Percentiles rank a stretch among this genome's conserved stretches.
These are phyloP conservation scores for Cucurbita pepo DNA, from an alignment of 306 rosid species.

Conservation along the genomic window DNA sequence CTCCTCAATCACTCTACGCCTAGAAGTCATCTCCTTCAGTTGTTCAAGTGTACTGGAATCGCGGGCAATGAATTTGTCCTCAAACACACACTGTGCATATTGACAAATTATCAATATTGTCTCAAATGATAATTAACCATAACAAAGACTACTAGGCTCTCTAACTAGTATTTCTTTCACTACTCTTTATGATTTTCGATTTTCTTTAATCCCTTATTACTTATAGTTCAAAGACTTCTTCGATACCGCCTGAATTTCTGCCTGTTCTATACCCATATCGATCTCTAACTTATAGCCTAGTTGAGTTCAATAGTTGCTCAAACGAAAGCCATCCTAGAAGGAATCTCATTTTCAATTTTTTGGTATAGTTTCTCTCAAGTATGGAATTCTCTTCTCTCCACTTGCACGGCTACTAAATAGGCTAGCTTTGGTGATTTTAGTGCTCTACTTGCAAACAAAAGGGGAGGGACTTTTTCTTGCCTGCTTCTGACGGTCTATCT, in stretches of 20 bases:
- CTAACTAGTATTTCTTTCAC: not conserved
- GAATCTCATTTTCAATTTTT: no score
- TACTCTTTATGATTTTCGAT: not conserved
- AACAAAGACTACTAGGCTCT: not conserved
- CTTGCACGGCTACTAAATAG: no score
- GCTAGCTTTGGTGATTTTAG: no score
- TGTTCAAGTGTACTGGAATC: conserved; percentile 68
- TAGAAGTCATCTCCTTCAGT: conserved; percentile 63
- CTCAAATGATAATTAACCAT: not conserved
- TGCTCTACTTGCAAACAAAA: no score
- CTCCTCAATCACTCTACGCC: conserved; percentile 55
- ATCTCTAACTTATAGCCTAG: no score
- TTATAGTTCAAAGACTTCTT: not conserved
- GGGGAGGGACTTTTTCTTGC: no score
- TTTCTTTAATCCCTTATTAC: not conserved
- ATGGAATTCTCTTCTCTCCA: no score
- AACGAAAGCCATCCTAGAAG: no score
- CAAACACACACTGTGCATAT: conserved; percentile 52
- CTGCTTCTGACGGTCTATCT: no score
- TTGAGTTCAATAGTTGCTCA: no score
- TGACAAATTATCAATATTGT: conserved; percentile 2
- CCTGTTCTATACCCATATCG: no score
- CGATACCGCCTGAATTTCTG: not conserved
- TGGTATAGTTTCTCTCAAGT: no score
- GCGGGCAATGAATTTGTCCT: conserved; percentile 32